Evolutionary conservation across 768 basidiomycete genomes (phyloP).

Genomic region (Hypholoma fasciculare): DNA sequence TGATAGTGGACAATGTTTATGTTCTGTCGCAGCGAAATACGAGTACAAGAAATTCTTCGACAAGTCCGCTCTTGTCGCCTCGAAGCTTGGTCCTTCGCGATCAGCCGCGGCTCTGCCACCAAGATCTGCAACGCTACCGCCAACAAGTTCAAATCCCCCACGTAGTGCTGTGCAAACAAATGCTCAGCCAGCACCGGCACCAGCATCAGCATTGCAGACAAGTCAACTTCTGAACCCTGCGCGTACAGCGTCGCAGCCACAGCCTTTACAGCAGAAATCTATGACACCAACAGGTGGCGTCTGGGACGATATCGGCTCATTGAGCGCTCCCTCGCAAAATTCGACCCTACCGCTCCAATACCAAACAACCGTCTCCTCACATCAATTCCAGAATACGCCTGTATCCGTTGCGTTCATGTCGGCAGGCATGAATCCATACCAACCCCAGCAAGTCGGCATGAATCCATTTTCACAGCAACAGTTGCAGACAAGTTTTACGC

Average conservation of each 20-base stretch:
- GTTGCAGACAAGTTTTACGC: slow-evolving; percentile 13
- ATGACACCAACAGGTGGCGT: background rate
- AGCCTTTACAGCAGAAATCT: slow-evolving; percentile 16
- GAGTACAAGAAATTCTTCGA: slow-evolving; percentile 71
- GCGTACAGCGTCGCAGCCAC: slow-evolving; percentile 16
- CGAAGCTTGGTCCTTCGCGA: slow-evolving; percentile 46
- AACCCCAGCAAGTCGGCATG: slow-evolving; percentile 21
- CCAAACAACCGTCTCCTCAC: background rate
- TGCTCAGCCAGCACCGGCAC: slow-evolving; percentile 11
- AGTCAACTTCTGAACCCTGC: slow-evolving; percentile 10
- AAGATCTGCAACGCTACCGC: slow-evolving; percentile 15
- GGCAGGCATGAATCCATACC: slow-evolving; percentile 28
- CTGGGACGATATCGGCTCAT: slow-evolving; percentile 1
- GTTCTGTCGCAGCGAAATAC: slow-evolving; percentile 60
- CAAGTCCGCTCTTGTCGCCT: slow-evolving; percentile 44
- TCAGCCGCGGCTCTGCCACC: slow-evolving; percentile 29
- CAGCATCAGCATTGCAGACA: slow-evolving; percentile 10
- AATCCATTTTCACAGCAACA: slow-evolving; percentile 29
- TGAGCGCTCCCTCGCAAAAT: slow-evolving; percentile 1
- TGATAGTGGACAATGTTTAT: background rate
- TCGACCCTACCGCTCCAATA: slow-evolving; percentile 6
- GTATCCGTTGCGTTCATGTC: slow-evolving; percentile 15
- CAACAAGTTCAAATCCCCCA: background rate
- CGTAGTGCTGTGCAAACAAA: background rate
- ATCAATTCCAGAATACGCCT: background rate